Conservation (phyloP, 345 rosid species). For the Sisymbrium irio region DNA sequence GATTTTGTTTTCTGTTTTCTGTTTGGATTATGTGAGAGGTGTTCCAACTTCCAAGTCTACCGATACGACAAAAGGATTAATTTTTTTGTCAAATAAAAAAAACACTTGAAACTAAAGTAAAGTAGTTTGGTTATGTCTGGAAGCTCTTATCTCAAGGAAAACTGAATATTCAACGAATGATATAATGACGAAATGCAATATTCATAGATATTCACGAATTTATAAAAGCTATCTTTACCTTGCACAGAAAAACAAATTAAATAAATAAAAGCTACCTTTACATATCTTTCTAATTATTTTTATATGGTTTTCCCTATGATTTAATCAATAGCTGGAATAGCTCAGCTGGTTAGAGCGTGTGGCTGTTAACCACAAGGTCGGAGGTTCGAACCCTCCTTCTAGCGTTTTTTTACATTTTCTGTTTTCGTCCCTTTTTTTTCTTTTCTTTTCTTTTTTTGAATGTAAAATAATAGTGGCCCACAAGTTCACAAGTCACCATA, state of each 20-base stretch:
- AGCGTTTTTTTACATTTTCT: not conserved
- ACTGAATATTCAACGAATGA: not conserved
- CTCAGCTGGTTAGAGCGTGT: slow-evolving; percentile 93
- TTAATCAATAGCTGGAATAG: slow-evolving; percentile 51
- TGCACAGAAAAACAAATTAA: too few species aligned
- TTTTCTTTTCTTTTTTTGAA: not conserved
- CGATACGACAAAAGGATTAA: not conserved
- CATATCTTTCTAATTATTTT: too few species aligned
- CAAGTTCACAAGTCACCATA: not conserved
- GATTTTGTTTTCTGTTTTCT: not conserved
- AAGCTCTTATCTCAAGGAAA: not conserved
- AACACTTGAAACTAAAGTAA: not conserved
- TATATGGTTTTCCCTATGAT: too few species aligned
- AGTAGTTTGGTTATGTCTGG: not conserved
- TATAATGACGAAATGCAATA: not conserved
- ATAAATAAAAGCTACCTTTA: too few species aligned
- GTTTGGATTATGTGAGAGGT: not conserved
- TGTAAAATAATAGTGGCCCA: not conserved
- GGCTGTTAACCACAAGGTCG: slow-evolving; percentile 93
- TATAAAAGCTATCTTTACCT: too few species aligned
- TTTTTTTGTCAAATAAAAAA: not conserved
- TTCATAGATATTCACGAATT: not conserved
- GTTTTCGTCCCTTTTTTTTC: too few species aligned
- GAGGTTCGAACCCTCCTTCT: slow-evolving; percentile 75
- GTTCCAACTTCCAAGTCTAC: not conserved